Evolutionary conservation across 495 filamentous ascomycete species (phyloP), one percentile per base, ranked within the genome.

Genomic region (Massariosphaeria phaeospora): DNA sequence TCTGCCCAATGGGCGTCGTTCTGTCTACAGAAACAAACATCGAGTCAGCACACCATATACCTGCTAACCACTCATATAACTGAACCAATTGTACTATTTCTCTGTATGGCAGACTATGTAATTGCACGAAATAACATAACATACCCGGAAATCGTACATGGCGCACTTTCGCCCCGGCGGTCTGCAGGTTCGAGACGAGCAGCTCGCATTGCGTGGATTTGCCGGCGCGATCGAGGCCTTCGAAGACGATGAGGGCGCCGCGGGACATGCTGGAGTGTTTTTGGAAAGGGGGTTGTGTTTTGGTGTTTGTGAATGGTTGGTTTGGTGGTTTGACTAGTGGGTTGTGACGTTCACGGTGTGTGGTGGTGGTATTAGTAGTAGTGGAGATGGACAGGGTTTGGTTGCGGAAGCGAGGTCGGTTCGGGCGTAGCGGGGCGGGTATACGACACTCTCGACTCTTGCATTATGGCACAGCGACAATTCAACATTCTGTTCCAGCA

Each of bases 131-230:
- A 8, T 24, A 4, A 15, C 40, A 4, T 23, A 21, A 67, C 71
- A 24, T 78, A 96, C 90, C 85, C 65, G 93, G 93, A 70, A 98
- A 97, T 47, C 89, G 76, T 73, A 96, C 77, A 55, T 85, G 80
- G 64, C 81, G 81, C 24, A 89, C 86, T 30, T 75, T 70, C 21
- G 78, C 75, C 1, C 87, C 86, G 64, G 75, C 64, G 57, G 75
- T 62, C 71, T 80, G 69, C 57, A 95, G 73, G 55, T 70, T 76
- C 64, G 79, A 70, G 67, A 76, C 82, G 48, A 98, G 74, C 48
- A 81, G 75, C 52, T 84, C 78, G 60, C 88, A 90, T 76, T 98
- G 93, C 26, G 91, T 96, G 3, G 91, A 93, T 77, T 98, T 98
- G 34, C 93, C 93, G 31, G 91, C 86, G 52, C 89, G 85, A 66